phyloP scores from a whole-genome alignment of 2,329 filamentous ascomycete species.

The Fusarium sp. region DNA sequence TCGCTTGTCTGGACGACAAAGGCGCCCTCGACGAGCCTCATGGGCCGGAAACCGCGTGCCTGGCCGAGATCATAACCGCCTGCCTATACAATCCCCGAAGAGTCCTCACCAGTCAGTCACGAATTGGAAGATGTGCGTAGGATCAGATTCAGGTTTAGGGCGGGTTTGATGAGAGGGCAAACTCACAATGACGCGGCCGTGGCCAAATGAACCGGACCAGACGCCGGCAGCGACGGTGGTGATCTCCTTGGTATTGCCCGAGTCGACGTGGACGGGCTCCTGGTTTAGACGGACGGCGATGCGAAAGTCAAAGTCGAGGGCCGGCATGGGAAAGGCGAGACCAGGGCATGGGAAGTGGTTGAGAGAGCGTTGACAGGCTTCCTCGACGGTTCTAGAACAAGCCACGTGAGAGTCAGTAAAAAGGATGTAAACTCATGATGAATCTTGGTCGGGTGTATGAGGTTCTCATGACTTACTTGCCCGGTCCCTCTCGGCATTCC shows the following conservation, averaged over 20 bases:
- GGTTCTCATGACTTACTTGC: conserved; percentile 43
- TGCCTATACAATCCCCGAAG: conserved; percentile 49
- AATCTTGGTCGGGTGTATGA: background rate
- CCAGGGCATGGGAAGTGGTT: conserved; percentile 60
- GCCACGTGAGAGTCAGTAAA: conserved; percentile 41
- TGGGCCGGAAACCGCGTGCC: conserved; percentile 58
- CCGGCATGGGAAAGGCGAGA: conserved; percentile 62
- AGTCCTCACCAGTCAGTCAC: conserved; percentile 45
- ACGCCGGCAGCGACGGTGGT: conserved; percentile 64
- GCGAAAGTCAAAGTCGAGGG: conserved; percentile 66
- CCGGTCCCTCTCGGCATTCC: conserved; percentile 47
- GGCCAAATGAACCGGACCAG: conserved; percentile 66
- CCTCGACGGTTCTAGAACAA: conserved; percentile 53
- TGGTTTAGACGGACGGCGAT: conserved; percentile 64
- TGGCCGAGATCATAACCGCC: conserved; percentile 62
- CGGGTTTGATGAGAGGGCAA: background rate
- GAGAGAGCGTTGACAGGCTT: conserved; percentile 57
- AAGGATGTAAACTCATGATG: background rate
- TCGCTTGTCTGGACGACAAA: conserved; percentile 66
- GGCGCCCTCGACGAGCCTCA: conserved; percentile 63
- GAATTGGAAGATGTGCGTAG: conserved; percentile 18
- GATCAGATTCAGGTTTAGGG: conserved; percentile 1
- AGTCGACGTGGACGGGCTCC: conserved; percentile 60
- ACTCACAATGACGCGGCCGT: conserved; percentile 63
- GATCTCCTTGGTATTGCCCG: conserved; percentile 64